phyloP scores from a whole-genome alignment of 345 rosid genomes.

The Arabidopsis arenosa region DNA sequence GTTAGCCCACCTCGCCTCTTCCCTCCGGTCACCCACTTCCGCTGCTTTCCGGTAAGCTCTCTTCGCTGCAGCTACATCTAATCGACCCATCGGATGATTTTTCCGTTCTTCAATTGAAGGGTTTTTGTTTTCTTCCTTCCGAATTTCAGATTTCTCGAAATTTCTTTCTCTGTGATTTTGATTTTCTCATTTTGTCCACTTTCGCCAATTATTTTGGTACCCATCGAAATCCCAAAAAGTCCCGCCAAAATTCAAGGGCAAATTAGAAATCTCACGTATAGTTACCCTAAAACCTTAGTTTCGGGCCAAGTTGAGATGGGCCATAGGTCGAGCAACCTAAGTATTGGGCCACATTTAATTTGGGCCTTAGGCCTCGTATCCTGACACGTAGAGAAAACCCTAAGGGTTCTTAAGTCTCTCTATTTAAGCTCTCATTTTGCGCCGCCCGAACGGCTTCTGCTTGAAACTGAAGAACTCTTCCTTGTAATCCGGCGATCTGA shows the following conservation, averaged over 20 bases:
- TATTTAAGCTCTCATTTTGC: conserved; percentile 30
- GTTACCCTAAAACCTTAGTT: not conserved
- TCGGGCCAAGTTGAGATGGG: not conserved
- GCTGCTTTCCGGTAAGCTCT: conserved; percentile 62
- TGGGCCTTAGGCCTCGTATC: not conserved
- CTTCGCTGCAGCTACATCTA: conserved; percentile 63
- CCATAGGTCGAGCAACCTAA: not conserved
- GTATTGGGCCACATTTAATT: not conserved
- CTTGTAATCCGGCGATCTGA: conserved; percentile 19
- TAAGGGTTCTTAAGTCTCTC: conserved; percentile 23
- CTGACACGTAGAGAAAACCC: not conserved
- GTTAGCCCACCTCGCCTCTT: conserved; percentile 97
- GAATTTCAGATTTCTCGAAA: conserved; percentile 15
- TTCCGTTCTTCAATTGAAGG: conserved; percentile 4
- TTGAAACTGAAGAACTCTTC: not conserved
- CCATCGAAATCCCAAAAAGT: conserved; percentile 24
- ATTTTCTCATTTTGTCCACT: conserved; percentile 7
- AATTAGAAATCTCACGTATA: not conserved
- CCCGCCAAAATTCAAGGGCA: conserved; percentile 40
- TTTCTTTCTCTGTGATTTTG: not conserved
- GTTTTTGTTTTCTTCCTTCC: conserved; percentile 9
- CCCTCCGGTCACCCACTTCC: conserved; percentile 75
- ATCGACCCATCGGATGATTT: conserved; percentile 51
- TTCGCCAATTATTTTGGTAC: conserved; percentile 10
- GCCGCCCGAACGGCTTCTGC: conserved; percentile 16